Conservation (phyloP, 495 filamentous ascomycete genomes). For the Penicillium canariense region DNA sequence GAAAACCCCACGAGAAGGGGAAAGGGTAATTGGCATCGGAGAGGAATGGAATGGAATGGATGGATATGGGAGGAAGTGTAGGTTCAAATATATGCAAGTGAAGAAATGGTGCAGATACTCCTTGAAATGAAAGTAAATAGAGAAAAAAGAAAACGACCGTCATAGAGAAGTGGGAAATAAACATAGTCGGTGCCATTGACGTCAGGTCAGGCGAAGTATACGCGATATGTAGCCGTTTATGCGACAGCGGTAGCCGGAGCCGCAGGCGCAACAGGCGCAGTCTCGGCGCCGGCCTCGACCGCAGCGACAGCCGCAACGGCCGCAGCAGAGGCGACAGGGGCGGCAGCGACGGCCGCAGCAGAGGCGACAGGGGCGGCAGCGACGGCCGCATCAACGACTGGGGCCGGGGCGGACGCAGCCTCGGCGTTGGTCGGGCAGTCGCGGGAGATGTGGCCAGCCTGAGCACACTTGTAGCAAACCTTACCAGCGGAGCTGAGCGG, state of each 20-base stretch:
- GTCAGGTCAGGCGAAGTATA: neutral
- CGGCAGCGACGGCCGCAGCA: conserved; percentile 42
- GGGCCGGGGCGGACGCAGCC: conserved; percentile 31
- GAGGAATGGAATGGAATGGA: conserved; percentile 21
- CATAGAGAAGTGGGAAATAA: conserved; percentile 35
- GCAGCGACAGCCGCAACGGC: conserved; percentile 18
- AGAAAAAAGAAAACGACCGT: conserved; percentile 32
- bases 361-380: conserved; percentile 34
- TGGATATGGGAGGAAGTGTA: conserved; percentile 10
- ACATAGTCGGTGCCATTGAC: too few species aligned
- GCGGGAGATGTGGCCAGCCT: conserved; percentile 93
- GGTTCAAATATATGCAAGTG: conserved; percentile 45
- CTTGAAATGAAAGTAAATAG: conserved; percentile 24
- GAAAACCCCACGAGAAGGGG: neutral
- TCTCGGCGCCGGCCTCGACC: conserved; percentile 36
- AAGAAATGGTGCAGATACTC: conserved; percentile 31
- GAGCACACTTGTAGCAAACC: conserved; percentile 97
- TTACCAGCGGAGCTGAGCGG: conserved; percentile 94
- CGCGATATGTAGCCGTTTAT: conserved; percentile 34
- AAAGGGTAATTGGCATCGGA: neutral
- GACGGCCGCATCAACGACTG: conserved; percentile 36
- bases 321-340: conserved; percentile 41
- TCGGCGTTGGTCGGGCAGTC: conserved; percentile 74
- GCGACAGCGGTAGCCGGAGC: conserved; percentile 56
- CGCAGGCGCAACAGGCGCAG: conserved; percentile 40